These are phyloP conservation scores for Cyclotella sp. DNA, from an alignment of 108 stramenopile species.

Conservation along the genomic window DNA sequence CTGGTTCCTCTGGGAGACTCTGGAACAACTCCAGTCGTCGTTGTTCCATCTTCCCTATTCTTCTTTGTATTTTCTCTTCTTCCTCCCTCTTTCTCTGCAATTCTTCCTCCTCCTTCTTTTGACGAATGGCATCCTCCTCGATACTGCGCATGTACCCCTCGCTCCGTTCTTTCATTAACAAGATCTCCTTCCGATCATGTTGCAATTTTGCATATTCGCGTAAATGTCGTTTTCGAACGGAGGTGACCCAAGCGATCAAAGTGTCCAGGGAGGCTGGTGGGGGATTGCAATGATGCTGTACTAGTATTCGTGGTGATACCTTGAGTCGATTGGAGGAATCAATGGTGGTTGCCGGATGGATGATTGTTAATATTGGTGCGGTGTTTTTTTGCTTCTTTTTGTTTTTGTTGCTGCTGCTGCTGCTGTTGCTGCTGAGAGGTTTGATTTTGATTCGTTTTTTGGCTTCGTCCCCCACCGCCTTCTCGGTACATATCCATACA, in stretches of 20 bases:
- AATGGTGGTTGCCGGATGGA: slow-evolving; percentile 54
- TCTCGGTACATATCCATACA: slow-evolving; percentile 71
- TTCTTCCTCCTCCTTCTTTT: slow-evolving; percentile 36
- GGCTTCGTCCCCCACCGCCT: slow-evolving; percentile 57
- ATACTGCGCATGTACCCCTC: slow-evolving; percentile 66
- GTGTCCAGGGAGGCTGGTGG: slow-evolving; percentile 57
- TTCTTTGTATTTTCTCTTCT: slow-evolving; percentile 46
- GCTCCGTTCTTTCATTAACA: slow-evolving; percentile 61
- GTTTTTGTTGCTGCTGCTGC: neutral
- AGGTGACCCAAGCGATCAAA: slow-evolving; percentile 71
- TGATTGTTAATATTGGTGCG: slow-evolving; percentile 64
- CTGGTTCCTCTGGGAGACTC: slow-evolving; percentile 65
- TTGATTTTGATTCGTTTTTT: slow-evolving; percentile 71
- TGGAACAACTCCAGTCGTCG: slow-evolving; percentile 60
- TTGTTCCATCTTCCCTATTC: slow-evolving; percentile 44
- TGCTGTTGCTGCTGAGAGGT: slow-evolving; percentile 1
- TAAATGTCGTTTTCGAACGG: slow-evolving; percentile 73
- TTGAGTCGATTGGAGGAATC: slow-evolving; percentile 30
- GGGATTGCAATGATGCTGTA: slow-evolving; percentile 85
- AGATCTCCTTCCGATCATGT: slow-evolving; percentile 53
- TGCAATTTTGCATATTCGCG: slow-evolving; percentile 71
- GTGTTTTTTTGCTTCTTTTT: slow-evolving; percentile 45
- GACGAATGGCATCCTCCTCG: slow-evolving; percentile 57
- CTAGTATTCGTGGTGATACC: slow-evolving; percentile 52
- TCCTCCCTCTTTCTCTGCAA: slow-evolving; percentile 28